Percentiles rank a stretch among this genome's conserved stretches.
These are phyloP conservation scores for Chalara sp. DNA, from an alignment of 2,329 filamentous ascomycete genomes.

Conservation along the genomic window DNA sequence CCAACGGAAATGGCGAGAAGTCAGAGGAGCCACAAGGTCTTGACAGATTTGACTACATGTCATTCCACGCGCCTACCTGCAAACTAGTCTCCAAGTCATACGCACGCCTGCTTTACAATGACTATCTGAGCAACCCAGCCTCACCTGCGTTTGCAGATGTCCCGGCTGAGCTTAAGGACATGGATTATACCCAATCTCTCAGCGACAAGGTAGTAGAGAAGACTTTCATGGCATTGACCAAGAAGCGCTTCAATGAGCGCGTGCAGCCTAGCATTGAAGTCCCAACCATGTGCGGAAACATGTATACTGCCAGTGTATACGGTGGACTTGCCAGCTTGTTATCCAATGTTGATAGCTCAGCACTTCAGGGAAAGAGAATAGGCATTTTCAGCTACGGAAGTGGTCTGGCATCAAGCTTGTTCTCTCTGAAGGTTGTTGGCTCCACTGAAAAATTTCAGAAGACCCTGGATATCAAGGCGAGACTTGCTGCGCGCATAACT, in stretches of 20 bases:
- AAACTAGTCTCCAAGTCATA: slow-evolving; percentile 84
- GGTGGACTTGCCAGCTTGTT: slow-evolving; percentile 47
- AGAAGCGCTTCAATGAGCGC: slow-evolving; percentile 78
- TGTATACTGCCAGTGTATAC: slow-evolving; percentile 56
- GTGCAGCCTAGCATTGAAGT: slow-evolving; percentile 68
- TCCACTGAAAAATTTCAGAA: slow-evolving; percentile 62
- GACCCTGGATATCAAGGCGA: slow-evolving; percentile 61
- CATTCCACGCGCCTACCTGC: slow-evolving; percentile 81
- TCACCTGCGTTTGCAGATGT: slow-evolving; percentile 66
- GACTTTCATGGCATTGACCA: slow-evolving; percentile 76
- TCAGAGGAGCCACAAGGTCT: slow-evolving; percentile 33
- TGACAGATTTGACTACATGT: slow-evolving; percentile 77
- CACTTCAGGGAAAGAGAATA: slow-evolving; percentile 46
- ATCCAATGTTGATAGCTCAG: slow-evolving; percentile 49
- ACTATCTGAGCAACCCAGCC: slow-evolving; percentile 67
- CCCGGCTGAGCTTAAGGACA: slow-evolving; percentile 66
- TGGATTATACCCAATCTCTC: slow-evolving; percentile 74
- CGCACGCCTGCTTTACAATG: slow-evolving; percentile 77
- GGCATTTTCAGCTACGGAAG: slow-evolving; percentile 64
- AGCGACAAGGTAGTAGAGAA: slow-evolving; percentile 80
- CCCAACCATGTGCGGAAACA: slow-evolving; percentile 66
- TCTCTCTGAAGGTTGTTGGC: slow-evolving; percentile 68
- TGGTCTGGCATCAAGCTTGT: slow-evolving; percentile 60
- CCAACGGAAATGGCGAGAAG: slow-evolving; percentile 36
- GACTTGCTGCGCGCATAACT: slow-evolving; percentile 57